A percentile compares a stretch with the other conserved stretches of the same genome.
Conservation (phyloP, 306 rosid genomes). For the Purshia tridentata region DNA sequence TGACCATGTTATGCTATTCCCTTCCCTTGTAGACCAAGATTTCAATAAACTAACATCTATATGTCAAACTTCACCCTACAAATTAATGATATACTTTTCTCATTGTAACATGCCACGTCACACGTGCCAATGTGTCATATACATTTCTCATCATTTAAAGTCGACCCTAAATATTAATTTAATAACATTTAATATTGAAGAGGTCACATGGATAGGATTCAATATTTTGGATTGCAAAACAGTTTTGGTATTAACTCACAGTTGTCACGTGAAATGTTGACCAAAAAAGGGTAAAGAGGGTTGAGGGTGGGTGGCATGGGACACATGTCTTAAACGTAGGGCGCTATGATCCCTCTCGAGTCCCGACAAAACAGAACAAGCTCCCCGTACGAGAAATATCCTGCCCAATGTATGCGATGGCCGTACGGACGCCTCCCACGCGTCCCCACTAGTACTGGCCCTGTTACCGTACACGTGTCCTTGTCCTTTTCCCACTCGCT, state of each 20-base stretch:
- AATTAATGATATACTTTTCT: too few relatives aligned
- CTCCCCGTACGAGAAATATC: constrained; percentile 32
- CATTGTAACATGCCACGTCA: too few relatives aligned
- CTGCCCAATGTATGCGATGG: not conserved
- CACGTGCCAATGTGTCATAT: too few relatives aligned
- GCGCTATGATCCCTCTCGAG: not conserved
- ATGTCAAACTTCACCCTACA: too few relatives aligned
- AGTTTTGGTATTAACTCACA: not conserved
- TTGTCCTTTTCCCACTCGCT: constrained; percentile 13
- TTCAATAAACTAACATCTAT: too few relatives aligned
- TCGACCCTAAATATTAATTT: too few relatives aligned
- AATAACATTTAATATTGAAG: too few relatives aligned
- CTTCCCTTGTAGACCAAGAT: too few relatives aligned
- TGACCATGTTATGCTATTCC: too few relatives aligned
- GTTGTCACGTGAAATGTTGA: constrained; percentile 15
- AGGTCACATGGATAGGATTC: too few relatives aligned
- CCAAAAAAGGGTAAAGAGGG: too few relatives aligned
- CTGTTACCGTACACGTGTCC: constrained; percentile 39
- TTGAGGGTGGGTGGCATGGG: not conserved
- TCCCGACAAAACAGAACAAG: constrained; percentile 28
- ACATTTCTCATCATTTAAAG: too few relatives aligned
- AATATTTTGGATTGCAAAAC: not conserved
- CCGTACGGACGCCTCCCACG: constrained; percentile 34
- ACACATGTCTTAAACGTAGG: constrained; percentile 31
- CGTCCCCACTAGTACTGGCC: constrained; percentile 14